phyloP scores from a whole-genome alignment of 306 rosid species.

The Benincasa hispida region DNA sequence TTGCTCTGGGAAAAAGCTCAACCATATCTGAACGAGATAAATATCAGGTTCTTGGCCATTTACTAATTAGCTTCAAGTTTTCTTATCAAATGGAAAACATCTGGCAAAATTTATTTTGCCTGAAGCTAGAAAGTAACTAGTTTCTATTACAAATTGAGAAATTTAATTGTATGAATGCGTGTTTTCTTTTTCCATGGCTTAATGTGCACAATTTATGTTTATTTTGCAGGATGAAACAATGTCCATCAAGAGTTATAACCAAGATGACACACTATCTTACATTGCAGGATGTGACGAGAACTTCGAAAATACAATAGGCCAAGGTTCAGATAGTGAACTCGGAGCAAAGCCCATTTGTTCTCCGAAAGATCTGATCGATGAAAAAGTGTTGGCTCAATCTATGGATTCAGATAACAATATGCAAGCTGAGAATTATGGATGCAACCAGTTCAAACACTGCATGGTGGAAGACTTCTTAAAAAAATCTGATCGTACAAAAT shows the following conservation, averaged over 20 bases:
- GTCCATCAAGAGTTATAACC: constrained; percentile 36
- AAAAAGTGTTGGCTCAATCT: constrained; percentile 8
- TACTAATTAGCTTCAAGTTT: constrained; percentile 4
- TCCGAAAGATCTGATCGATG: constrained; percentile 15
- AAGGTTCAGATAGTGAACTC: constrained; percentile 14
- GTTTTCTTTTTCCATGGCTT: background rate
- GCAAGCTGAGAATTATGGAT: constrained; percentile 6
- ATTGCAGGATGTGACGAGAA: constrained; percentile 24
- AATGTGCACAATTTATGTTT: background rate
- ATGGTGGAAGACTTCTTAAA: background rate
- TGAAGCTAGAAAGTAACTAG: background rate
- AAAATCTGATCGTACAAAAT: constrained; percentile 4
- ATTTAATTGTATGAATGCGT: background rate
- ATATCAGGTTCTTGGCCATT: constrained; percentile 36
- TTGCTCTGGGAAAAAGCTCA: constrained; percentile 30
- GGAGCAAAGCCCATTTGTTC: background rate
- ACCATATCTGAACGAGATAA: constrained; percentile 22
- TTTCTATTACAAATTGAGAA: background rate
- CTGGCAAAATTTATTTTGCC: background rate
- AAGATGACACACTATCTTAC: constrained; percentile 38
- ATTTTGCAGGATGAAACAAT: constrained; percentile 42
- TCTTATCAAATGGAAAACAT: background rate
- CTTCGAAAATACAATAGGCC: constrained; percentile 19
- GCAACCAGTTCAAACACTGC: constrained; percentile 1
- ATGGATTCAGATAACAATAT: constrained; percentile 9